These are phyloP conservation scores for Fusarium sp. DNA, from an alignment of 2,329 filamentous ascomycete species.

Conservation along the genomic window DNA sequence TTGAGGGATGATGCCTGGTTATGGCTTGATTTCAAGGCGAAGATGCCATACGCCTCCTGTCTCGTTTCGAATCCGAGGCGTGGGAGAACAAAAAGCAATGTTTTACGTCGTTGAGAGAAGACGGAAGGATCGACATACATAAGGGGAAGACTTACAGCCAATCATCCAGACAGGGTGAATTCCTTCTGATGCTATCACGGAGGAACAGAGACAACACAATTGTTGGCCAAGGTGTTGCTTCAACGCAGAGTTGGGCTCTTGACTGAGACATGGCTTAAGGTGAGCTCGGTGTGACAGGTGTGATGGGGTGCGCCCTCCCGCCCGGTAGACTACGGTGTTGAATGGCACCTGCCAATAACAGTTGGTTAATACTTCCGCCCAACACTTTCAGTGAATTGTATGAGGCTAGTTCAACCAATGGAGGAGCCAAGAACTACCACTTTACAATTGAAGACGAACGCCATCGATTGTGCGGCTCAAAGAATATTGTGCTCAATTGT, in stretches of 20 bases:
- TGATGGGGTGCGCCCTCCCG: background rate
- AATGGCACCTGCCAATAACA: background rate
- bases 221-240: background rate
- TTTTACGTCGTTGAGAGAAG: background rate
- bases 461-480: background rate
- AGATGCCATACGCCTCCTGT: background rate
- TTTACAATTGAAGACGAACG: background rate
- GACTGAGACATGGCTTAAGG: too few species aligned
- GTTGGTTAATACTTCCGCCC: background rate
- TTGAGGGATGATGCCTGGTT: background rate
- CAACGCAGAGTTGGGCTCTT: background rate
- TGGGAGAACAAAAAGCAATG: background rate
- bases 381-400: background rate
- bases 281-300: background rate
- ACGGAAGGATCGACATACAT: background rate
- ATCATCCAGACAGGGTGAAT: background rate
- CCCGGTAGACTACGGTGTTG: background rate
- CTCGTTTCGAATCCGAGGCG: background rate
- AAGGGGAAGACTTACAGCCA: background rate
- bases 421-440: background rate
- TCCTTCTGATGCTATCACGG: background rate
- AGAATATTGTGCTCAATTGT: background rate
- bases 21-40: background rate
- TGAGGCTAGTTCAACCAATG: background rate
- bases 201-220: background rate